Evolutionary conservation across 306 rosid species (phyloP), one percentile per base, ranked within the genome.

Genomic region (Leucaena leucocephala): DNA sequence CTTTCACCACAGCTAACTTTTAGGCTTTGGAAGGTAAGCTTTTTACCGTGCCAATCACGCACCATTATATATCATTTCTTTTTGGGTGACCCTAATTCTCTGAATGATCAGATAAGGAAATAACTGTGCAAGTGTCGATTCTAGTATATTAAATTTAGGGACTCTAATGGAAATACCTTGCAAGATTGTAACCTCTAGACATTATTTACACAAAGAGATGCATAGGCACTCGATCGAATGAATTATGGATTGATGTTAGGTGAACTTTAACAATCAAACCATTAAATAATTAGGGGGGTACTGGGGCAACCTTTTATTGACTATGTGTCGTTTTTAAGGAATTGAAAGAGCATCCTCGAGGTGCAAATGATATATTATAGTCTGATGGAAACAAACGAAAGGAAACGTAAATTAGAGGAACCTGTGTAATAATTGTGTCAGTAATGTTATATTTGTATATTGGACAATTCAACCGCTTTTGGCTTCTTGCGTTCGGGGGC

Each of bases 401-500:
- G 16, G 8, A 33, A 16, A 48, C 22, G 38, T 27, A 49, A 71
- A 71, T 33, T 35, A 68, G 16, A 67, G 49, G 57, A 40, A 42
- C 52, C 62, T 22, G 13, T 10, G 8, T 2, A 67, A 42, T 42
- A 16, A 42, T 17, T 46, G 65, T 40, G 59, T 55, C 48, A 43
- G 72, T 68, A 42, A 13, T 17, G 17, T 76, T 15, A 11, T 57
- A 45, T 45, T 0, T 27, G 33, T 69, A 34, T 58, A 44, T 16
- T 59, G 62, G 62, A 71, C 70, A 45, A 79, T 72, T 77, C 72
- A 74, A 78, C 87, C 48, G 83, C 80, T 87, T 88, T 87, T 82
- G 91, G 88, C 89, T 77, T 35, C 66, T 83, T 78, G 80, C 85
- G 54, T 68, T 85, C 77, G 85, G 88, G 89, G 82, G 54, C 74